Percentiles rank a stretch among this genome's conserved stretches.
Conservation (phyloP, 1,284 basidiomycete species). For the Ustilago esculenta region DNA sequence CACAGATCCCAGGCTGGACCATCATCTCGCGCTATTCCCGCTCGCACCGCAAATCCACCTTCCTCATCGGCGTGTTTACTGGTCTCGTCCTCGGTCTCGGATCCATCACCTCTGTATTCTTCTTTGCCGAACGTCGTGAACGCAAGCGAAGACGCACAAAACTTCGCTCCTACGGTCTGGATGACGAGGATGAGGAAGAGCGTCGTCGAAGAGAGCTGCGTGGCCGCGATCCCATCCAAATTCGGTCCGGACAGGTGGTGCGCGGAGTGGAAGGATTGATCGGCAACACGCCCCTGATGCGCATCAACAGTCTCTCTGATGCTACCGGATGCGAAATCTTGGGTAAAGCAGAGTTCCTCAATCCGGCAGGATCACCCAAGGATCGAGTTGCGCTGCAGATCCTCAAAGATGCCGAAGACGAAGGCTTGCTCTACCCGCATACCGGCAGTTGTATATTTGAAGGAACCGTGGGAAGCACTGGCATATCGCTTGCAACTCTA, state of each 20-base stretch:
- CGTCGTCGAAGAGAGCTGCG: constrained; percentile 28
- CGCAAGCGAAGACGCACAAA: constrained; percentile 29
- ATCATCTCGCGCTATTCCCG: constrained; percentile 32
- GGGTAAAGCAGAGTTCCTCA: constrained; percentile 96
- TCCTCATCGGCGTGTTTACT: constrained; percentile 54
- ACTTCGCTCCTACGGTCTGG: constrained; percentile 29
- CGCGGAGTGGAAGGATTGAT: constrained; percentile 57
- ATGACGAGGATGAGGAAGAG: constrained; percentile 43
- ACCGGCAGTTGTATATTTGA: constrained; percentile 95
- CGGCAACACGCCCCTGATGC: constrained; percentile 88
- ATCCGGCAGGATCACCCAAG: constrained; percentile 97
- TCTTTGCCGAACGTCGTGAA: constrained; percentile 47
- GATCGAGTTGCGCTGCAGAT: constrained; percentile 90
- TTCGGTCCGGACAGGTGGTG: constrained; percentile 53
- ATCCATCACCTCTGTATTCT: constrained; percentile 56
- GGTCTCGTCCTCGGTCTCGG: constrained; percentile 58
- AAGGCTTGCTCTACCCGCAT: constrained; percentile 82
- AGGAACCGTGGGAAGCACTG: constrained; percentile 95
- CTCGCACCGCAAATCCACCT: constrained; percentile 47
- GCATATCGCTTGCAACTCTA: constrained; percentile 89
- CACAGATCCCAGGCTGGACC: constrained; percentile 41
- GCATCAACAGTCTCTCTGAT: constrained; percentile 90
- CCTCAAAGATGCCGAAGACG: constrained; percentile 82
- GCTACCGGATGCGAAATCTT: constrained; percentile 91
- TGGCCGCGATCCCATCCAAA: constrained; percentile 37